Evolutionary conservation across 495 filamentous ascomycete genomes (phyloP).

Genomic region (Aspergillus incahuasiensis): DNA sequence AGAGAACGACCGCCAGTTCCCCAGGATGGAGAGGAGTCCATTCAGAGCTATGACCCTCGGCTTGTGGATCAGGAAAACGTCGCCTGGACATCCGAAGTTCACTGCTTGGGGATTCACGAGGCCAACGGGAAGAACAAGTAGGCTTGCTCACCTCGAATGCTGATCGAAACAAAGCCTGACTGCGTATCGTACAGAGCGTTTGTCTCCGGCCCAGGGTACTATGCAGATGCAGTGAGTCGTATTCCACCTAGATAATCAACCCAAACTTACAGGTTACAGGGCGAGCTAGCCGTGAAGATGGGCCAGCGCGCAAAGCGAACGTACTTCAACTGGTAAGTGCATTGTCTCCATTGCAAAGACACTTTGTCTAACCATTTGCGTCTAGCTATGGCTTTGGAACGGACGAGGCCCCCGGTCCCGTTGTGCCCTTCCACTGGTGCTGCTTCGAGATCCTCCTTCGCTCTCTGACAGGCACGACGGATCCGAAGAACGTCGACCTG

Average conservation of each 20-base stretch:
- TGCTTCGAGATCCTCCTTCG: conserved; percentile 21
- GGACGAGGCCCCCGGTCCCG: conserved; percentile 17
- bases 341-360: no score
- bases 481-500: conserved; percentile 15
- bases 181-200: conserved; percentile 9
- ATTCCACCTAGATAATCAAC: background rate
- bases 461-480: conserved; percentile 12
- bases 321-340: conserved; percentile 20
- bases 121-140: conserved; percentile 10
- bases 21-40: conserved; percentile 11
- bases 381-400: conserved; percentile 18
- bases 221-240: conserved; percentile 17
- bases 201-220: conserved; percentile 20
- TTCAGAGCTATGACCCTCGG: conserved; percentile 22
- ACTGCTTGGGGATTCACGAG: conserved; percentile 15
- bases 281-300: conserved; percentile 18
- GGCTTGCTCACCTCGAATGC: background rate
- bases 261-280: background rate
- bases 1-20: background rate
- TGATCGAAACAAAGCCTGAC: background rate
- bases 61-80: conserved; percentile 16
- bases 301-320: conserved; percentile 4
- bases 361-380: background rate
- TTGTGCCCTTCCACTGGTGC: conserved; percentile 22
- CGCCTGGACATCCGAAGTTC: conserved; percentile 18